These are phyloP conservation scores for Blastomyces emzantsi DNA, from an alignment of 2,329 filamentous ascomycete genomes.

Conservation along the genomic window DNA sequence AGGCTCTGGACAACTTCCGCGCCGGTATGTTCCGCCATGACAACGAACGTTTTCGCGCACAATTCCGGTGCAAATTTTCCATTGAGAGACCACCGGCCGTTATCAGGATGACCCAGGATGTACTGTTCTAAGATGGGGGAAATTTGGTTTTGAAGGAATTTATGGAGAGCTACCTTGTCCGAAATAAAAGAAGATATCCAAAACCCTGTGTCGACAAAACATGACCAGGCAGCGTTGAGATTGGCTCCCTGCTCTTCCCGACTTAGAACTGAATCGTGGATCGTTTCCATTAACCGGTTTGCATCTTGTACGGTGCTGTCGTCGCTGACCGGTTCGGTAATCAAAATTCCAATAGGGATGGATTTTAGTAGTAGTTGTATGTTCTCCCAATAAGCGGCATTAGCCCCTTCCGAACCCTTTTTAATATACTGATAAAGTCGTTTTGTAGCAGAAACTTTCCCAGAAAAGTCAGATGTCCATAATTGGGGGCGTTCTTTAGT, in stretches of 20 bases:
- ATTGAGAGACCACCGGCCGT: constrained; percentile 44
- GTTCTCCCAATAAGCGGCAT: constrained; percentile 62
- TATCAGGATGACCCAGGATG: constrained; percentile 39
- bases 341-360: constrained; percentile 45
- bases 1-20: constrained; percentile 45
- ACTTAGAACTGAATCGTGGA: constrained; percentile 61
- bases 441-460: constrained; percentile 47
- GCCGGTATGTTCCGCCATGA: constrained; percentile 35
- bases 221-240: constrained; percentile 59
- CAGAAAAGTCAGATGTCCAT: constrained; percentile 60
- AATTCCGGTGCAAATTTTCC: constrained; percentile 30
- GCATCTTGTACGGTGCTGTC: constrained; percentile 41
- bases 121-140: constrained; percentile 48
- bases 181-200: constrained; percentile 44
- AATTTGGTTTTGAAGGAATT: constrained; percentile 41
- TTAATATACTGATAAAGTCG: constrained; percentile 64
- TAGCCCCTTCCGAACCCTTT: constrained; percentile 73
- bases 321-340: constrained; percentile 20
- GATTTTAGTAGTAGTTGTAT: constrained; percentile 52
- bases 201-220: constrained; percentile 59
- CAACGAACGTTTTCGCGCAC: constrained; percentile 32
- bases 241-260: constrained; percentile 67
- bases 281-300: constrained; percentile 53
- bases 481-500: constrained; percentile 57
- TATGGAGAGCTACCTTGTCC: constrained; percentile 39